These are phyloP conservation scores for Juncus effusus DNA, from an alignment of 176 grass and related monocot species.

Conservation along the genomic window DNA sequence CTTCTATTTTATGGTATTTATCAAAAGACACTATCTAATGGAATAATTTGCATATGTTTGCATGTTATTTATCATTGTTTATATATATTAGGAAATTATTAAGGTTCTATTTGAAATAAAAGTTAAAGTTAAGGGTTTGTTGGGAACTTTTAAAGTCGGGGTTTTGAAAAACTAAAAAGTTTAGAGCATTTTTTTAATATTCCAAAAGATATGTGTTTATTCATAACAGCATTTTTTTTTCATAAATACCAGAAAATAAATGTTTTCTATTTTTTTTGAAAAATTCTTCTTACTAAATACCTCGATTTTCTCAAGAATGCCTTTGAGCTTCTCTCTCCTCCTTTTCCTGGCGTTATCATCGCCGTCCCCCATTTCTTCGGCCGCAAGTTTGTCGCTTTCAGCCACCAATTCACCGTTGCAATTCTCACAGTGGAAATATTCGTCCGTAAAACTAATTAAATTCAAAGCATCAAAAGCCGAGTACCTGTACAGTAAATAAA, in stretches of 20 bases:
- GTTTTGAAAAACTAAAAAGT: too few species aligned
- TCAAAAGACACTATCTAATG: neutral
- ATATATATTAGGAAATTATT: too few species aligned
- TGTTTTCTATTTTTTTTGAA: too few species aligned
- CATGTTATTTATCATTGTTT: too few species aligned
- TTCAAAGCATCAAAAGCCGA: slow-evolving; percentile 92
- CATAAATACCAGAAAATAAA: too few species aligned
- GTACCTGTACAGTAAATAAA: slow-evolving; percentile 51
- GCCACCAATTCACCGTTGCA: slow-evolving; percentile 91
- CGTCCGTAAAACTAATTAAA: slow-evolving; percentile 71
- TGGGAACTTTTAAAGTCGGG: too few species aligned
- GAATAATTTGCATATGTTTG: too few species aligned
- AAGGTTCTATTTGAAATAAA: too few species aligned
- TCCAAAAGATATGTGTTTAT: too few species aligned
- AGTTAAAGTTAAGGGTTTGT: too few species aligned
- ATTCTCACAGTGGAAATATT: slow-evolving; percentile 93
- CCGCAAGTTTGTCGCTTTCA: slow-evolving; percentile 96
- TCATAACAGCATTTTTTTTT: too few species aligned
- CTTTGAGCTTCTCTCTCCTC: slow-evolving; percentile 80
- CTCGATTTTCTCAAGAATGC: slow-evolving; percentile 87
- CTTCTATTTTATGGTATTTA: neutral
- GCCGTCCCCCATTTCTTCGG: slow-evolving; percentile 97
- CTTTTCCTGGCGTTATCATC: slow-evolving; percentile 81
- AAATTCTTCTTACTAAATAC: slow-evolving; percentile 13
- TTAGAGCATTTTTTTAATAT: too few species aligned